These are phyloP conservation scores for Tricladium varicosporioides DNA, from an alignment of 2,329 filamentous ascomycete genomes.

Conservation along the genomic window DNA sequence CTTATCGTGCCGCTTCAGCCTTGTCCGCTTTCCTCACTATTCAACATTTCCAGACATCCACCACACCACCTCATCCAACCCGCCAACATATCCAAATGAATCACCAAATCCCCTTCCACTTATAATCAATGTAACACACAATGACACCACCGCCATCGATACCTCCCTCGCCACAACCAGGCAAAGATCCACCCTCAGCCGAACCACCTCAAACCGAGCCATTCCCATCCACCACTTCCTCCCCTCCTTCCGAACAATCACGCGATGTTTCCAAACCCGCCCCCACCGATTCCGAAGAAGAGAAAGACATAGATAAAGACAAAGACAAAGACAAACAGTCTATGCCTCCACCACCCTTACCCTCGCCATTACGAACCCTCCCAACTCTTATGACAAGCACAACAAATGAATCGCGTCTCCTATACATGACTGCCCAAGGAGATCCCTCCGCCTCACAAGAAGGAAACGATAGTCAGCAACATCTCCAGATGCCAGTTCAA, in stretches of 20 bases:
- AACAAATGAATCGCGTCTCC: background rate
- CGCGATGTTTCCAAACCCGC: background rate
- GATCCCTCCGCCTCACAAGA: background rate
- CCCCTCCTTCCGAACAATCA: background rate
- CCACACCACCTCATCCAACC: background rate
- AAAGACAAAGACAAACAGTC: background rate
- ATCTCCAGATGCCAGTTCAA: background rate
- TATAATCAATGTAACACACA: background rate
- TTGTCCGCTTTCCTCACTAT: no score
- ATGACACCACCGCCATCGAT: constrained; percentile 15
- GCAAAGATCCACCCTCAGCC: constrained; percentile 19
- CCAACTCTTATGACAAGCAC: constrained; percentile 1
- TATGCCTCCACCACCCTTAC: constrained; percentile 1
- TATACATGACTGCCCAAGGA: no score
- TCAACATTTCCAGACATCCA: no score
- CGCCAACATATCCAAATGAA: background rate
- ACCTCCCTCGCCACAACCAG: constrained; percentile 16
- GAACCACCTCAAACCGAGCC: background rate
- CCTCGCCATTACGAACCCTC: background rate
- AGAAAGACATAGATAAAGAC: background rate
- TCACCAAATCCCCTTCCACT: background rate
- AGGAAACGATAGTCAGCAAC: background rate
- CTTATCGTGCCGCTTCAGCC: background rate
- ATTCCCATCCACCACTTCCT: background rate
- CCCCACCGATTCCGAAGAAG: background rate